A percentile compares a stretch with the other conserved stretches of the same genome.
phyloP scores from a whole-genome alignment of 2,329 filamentous ascomycete genomes.

The Seiridium unicorne region DNA sequence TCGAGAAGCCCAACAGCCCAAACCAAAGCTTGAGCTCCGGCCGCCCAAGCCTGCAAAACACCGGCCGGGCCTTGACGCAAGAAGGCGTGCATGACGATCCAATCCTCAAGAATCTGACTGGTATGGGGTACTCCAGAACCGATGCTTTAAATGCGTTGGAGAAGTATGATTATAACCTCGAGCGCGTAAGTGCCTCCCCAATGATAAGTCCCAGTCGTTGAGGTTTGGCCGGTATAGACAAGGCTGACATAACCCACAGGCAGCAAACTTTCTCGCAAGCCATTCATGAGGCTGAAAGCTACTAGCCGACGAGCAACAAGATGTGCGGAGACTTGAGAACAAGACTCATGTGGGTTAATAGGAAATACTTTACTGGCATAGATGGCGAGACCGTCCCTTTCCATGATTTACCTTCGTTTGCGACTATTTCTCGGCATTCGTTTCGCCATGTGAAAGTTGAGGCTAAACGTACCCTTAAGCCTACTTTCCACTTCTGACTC shows the following conservation, averaged over 20 bases:
- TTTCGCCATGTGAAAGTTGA: neutral
- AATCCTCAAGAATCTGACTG: slow-evolving; percentile 82
- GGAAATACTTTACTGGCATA: neutral
- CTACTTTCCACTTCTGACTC: neutral
- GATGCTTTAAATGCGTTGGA: slow-evolving; percentile 80
- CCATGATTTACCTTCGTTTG: neutral
- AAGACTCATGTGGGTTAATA: neutral
- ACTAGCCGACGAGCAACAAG: neutral
- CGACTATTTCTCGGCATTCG: neutral
- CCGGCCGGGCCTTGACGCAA: slow-evolving; percentile 68
- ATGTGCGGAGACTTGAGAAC: neutral
- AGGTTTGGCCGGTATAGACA: neutral
- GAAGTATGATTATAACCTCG: slow-evolving; percentile 94
- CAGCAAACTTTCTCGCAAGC: slow-evolving; percentile 55
- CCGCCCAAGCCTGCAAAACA: slow-evolving; percentile 20
- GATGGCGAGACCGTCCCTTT: neutral
- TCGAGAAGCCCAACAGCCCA: slow-evolving; percentile 20
- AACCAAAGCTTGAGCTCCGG: slow-evolving; percentile 19
- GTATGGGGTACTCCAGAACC: slow-evolving; percentile 80
- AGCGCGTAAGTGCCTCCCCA: slow-evolving; percentile 68
- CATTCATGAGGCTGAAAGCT: slow-evolving; percentile 39
- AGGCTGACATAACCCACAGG: slow-evolving; percentile 32
- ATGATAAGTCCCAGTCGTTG: too few relatives aligned
- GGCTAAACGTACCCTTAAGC: neutral
- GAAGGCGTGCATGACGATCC: slow-evolving; percentile 85